Evolutionary conservation across 1,284 basidiomycete genomes (phyloP), one percentile per base, ranked within the genome.

Genomic region (Cutaneotrichosporon arboriforme): DNA sequence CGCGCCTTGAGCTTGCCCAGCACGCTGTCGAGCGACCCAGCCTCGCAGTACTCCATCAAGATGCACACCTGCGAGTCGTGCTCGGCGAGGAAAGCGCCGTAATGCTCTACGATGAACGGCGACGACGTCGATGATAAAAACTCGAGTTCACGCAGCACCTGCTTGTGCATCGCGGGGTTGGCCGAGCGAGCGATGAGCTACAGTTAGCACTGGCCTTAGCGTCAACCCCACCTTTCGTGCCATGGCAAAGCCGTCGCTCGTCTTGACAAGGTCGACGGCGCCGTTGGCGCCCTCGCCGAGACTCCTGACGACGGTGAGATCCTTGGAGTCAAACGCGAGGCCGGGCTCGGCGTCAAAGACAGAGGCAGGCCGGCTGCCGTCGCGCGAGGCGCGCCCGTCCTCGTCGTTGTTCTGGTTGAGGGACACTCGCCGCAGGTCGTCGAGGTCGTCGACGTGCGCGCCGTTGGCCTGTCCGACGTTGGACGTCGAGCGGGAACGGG

Each of bases 241-340:
- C 83, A 97, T 86, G 65, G 96, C 81, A 14, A 38, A 51, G 1
- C 57, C 57, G n/a, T 48, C 46, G 26, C 26, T 31, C 65, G 79
- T 76, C 22, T 84, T 84, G 0, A 97, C 94, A 73, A 91, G 88
- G 73, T 90, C 85, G 18, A 99, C 96, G 7, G 91, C 88, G 37
- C 96, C 96, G 51, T 93, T 91, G 18, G 93, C 90, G 36, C 96
- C 96, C 70, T 98, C 96, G 13, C 96, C 96, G 1, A 99, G 78
- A 37, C 87, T 79, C 15, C 77, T 74, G 21, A 93, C 60, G 55
- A 86, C 83, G 58, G 89, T 86, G 38, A 96, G 78, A 59, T 84
- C 77, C 44, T 82, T 81, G 4, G 72, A 67, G 56, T 71, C 63
- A 15, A 74, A 63, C 10, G 50, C 39, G 21, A 17, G 20, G 4